Conservation (phyloP, 23 red algal species). For the Gracilaria vermiculophylla region DNA sequence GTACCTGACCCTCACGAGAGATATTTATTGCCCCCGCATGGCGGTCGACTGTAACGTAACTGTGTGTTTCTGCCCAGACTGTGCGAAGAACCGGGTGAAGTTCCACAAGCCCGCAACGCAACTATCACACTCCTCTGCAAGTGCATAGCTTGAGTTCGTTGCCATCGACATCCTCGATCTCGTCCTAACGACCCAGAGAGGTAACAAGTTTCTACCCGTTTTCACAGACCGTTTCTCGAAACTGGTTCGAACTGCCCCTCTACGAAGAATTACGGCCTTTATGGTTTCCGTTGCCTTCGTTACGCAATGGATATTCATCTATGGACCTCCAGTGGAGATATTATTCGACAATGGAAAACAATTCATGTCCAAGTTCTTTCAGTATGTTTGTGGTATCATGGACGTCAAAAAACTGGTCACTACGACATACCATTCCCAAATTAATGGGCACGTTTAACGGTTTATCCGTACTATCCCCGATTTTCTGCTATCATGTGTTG, state of each 20-base stretch:
- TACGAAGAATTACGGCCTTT: not conserved
- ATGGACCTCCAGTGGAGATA: slow-evolving; percentile 7
- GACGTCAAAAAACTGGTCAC: slow-evolving; percentile 11
- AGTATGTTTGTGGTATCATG: slow-evolving; percentile 16
- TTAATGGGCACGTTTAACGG: slow-evolving; percentile 46
- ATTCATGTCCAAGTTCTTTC: slow-evolving; percentile 37
- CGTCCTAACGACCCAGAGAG: not conserved
- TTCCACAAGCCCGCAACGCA: not conserved
- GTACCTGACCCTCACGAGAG: not conserved
- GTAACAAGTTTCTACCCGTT: slow-evolving; percentile 28
- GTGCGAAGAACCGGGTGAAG: slow-evolving; percentile 12
- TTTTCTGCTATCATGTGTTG: not conserved
- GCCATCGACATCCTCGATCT: not conserved
- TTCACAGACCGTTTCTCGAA: slow-evolving; percentile 46
- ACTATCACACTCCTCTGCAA: not conserved
- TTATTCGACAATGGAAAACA: slow-evolving; percentile 41
- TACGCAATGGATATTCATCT: not conserved
- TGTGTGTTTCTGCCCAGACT: not conserved
- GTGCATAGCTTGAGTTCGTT: not conserved
- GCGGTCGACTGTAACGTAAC: not conserved
- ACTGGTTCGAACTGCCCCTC: slow-evolving; percentile 13
- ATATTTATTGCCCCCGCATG: not conserved
- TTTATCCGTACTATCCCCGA: slow-evolving; percentile 22
- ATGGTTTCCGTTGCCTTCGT: slow-evolving; percentile 1
- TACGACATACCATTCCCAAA: slow-evolving; percentile 26